Evolutionary conservation across 768 basidiomycete genomes (phyloP).

Genomic region (Fibroporia radiculosa): DNA sequence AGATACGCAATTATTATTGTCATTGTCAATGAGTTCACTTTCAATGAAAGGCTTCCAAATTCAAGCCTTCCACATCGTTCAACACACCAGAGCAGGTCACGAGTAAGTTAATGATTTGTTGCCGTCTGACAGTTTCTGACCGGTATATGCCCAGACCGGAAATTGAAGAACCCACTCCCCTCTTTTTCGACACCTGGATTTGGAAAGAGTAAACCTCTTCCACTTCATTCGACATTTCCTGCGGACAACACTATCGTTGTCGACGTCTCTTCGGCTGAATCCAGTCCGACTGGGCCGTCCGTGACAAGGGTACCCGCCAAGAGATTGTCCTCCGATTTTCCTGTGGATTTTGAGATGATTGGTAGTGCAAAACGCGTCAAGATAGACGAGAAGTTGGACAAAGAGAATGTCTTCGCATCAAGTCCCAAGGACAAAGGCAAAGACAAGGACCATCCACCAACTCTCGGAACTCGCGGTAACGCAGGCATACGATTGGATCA

Average conservation of each 20-base stretch:
- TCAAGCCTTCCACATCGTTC: constrained; percentile 7
- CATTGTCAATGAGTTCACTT: background rate
- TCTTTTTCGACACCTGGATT: constrained; percentile 42
- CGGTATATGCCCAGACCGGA: background rate
- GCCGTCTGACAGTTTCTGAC: background rate
- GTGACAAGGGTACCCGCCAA: constrained; percentile 19
- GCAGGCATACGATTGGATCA: too few species aligned
- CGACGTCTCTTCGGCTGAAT: constrained; percentile 9
- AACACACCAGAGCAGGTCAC: constrained; percentile 5
- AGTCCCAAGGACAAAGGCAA: constrained; percentile 16
- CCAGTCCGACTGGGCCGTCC: constrained; percentile 7
- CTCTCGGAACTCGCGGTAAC: too few species aligned
- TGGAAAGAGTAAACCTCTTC: constrained; percentile 19
- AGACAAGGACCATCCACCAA: constrained; percentile 4
- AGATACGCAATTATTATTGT: background rate
- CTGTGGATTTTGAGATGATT: constrained; percentile 7
- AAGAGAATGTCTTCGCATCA: constrained; percentile 18
- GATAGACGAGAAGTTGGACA: constrained; percentile 17
- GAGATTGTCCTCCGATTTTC: constrained; percentile 21
- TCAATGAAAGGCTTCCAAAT: background rate
- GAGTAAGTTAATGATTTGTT: constrained; percentile 1
- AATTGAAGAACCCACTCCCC: constrained; percentile 20
- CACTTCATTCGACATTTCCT: constrained; percentile 10
- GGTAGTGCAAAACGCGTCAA: constrained; percentile 25
- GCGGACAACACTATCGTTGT: constrained; percentile 13